Percentiles rank a stretch among this genome's conserved stretches.
Conservation (phyloP, 345 rosid species). For the Luvunga scandens region DNA sequence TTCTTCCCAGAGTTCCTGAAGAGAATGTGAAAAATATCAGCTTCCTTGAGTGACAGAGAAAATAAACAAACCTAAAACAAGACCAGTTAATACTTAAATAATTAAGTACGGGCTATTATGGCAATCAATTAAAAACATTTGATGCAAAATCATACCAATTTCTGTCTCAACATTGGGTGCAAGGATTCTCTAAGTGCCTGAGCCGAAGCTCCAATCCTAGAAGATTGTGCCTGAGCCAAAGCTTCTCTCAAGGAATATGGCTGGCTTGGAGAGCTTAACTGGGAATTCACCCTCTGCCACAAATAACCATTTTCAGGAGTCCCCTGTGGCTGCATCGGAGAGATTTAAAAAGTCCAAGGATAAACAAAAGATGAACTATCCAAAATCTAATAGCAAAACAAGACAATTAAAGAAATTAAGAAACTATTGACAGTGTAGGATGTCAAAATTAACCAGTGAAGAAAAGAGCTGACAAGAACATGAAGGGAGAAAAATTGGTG, state of each 20-base stretch:
- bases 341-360: slow-evolving; percentile 19
- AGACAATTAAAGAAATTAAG: background rate
- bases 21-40: slow-evolving; percentile 23
- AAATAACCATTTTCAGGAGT: slow-evolving; percentile 89
- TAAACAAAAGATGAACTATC: slow-evolving; percentile 2
- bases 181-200: slow-evolving; percentile 96
- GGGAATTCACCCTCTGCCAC: slow-evolving; percentile 98
- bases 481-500: background rate
- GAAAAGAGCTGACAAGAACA: background rate
- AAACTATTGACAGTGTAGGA: background rate
- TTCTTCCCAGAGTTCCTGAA: slow-evolving; percentile 99
- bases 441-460: background rate
- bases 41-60: slow-evolving; percentile 6
- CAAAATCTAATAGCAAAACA: background rate
- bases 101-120: background rate
- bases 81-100: background rate
- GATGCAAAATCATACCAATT: slow-evolving; percentile 52
- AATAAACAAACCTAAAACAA: slow-evolving; percentile 11
- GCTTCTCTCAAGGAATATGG: slow-evolving; percentile 99
- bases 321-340: slow-evolving; percentile 74
- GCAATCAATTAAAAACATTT: slow-evolving; percentile 3
- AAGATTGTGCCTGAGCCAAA: slow-evolving; percentile 96
- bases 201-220: slow-evolving; percentile 97
- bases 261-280: slow-evolving; percentile 96
- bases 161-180: slow-evolving; percentile 95